phyloP scores from a whole-genome alignment of 202 grass and related monocot genomes.

The Setaria italica region DNA sequence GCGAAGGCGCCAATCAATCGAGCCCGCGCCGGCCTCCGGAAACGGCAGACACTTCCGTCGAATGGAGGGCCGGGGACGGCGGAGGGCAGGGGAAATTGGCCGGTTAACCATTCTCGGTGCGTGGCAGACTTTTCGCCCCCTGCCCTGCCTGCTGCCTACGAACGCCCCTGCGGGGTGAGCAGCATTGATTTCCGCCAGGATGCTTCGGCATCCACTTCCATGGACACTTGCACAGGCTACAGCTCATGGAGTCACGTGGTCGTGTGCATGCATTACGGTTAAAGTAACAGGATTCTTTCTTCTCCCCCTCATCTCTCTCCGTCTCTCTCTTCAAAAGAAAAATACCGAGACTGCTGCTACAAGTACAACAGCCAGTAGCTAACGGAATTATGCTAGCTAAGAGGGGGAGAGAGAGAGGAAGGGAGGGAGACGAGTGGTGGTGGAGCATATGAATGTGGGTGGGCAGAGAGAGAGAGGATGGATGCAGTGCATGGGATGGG shows the following conservation, averaged over 20 bases:
- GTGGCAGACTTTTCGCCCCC: constrained; percentile 4
- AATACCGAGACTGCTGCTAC: constrained; percentile 13
- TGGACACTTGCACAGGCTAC: constrained; percentile 54
- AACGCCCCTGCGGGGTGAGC: constrained; percentile 40
- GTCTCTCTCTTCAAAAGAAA: background rate
- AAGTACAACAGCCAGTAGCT: constrained; percentile 42
- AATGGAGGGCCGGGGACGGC: too few species aligned
- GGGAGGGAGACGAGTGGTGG: constrained; percentile 11
- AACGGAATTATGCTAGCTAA: constrained; percentile 16
- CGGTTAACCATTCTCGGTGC: constrained; percentile 32
- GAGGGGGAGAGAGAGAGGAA: background rate
- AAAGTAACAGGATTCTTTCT: constrained; percentile 45
- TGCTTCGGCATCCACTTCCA: constrained; percentile 47
- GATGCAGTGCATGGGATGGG: constrained; percentile 60
- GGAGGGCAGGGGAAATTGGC: constrained; percentile 27
- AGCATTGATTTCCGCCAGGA: constrained; percentile 50
- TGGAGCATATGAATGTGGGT: constrained; percentile 55
- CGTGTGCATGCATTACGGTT: constrained; percentile 45
- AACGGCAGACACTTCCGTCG: constrained; percentile 26
- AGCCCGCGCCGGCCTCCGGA: background rate
- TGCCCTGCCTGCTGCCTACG: constrained; percentile 1
- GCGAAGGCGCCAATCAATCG: background rate
- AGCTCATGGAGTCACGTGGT: constrained; percentile 64
- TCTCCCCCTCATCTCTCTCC: background rate
- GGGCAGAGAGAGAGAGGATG: constrained; percentile 43